These are phyloP conservation scores for Eimeria tenella DNA, from an alignment of 169 alveolate genomes.

Conservation along the genomic window DNA sequence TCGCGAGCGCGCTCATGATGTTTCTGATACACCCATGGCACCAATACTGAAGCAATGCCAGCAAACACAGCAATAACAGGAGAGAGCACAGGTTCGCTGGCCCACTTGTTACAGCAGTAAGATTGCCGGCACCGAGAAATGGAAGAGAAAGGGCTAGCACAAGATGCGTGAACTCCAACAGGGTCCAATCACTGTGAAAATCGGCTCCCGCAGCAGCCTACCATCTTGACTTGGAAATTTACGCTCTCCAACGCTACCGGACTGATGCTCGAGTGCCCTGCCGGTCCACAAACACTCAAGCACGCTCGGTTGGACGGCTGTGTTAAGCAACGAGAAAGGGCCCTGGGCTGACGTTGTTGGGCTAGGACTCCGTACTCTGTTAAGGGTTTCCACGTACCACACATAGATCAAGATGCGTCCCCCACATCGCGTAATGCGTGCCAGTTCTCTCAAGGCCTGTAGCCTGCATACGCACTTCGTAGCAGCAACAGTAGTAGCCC, in stretches of 20 bases:
- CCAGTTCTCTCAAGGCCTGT: slow-evolving; percentile 88
- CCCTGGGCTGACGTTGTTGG: neutral
- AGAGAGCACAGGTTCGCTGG: too few species aligned
- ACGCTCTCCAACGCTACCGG: slow-evolving; percentile 87
- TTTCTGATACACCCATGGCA: slow-evolving; percentile 94
- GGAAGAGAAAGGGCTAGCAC: neutral
- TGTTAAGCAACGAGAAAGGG: neutral
- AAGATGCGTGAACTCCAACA: neutral
- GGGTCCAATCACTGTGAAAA: neutral
- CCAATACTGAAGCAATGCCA: slow-evolving; percentile 62
- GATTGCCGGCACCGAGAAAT: neutral
- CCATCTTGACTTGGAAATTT: slow-evolving; percentile 93
- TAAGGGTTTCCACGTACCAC: slow-evolving; percentile 83
- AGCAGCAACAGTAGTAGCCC: neutral
- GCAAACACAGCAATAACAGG: neutral
- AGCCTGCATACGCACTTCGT: slow-evolving; percentile 69
- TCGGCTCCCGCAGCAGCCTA: neutral
- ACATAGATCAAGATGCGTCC: slow-evolving; percentile 92
- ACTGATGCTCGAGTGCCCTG: slow-evolving; percentile 89
- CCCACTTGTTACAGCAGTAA: neutral
- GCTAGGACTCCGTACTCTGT: neutral
- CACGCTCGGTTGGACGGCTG: neutral
- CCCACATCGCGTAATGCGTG: slow-evolving; percentile 89
- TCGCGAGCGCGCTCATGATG: slow-evolving; percentile 87
- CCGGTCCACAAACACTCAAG: slow-evolving; percentile 74